These are phyloP conservation scores for Nannizziopsis arthrosporioides DNA, from an alignment of 2,329 filamentous ascomycete species.

Conservation along the genomic window DNA sequence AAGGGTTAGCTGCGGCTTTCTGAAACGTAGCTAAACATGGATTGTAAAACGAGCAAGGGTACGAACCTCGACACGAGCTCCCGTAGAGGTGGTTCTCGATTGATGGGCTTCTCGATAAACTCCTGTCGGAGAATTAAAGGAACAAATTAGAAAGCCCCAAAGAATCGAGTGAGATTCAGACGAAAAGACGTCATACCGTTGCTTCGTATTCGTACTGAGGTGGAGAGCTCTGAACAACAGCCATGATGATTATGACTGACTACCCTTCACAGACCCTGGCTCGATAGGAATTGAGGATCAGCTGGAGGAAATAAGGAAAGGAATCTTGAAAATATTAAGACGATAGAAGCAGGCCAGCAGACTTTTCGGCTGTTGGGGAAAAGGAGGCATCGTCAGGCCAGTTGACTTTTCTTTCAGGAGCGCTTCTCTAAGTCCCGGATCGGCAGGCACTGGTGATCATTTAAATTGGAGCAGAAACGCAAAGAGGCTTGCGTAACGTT, in stretches of 20 bases:
- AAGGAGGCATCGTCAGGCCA: not conserved
- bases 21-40: not conserved
- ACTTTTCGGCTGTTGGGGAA: not conserved
- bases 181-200: not conserved
- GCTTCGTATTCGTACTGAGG: too few relatives aligned
- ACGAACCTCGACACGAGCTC: conserved; percentile 17
- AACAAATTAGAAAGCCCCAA: conserved; percentile 2
- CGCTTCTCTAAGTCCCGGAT: not conserved
- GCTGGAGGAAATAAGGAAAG: not conserved
- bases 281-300: not conserved
- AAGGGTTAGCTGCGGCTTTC: conserved; percentile 1
- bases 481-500: conserved; percentile 4
- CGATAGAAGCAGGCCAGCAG: not conserved
- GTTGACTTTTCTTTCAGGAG: not conserved
- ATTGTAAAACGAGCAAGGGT: not conserved
- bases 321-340: not conserved
- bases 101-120: conserved; percentile 11
- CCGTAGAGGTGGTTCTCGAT: conserved; percentile 15
- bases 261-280: too few relatives aligned
- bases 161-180: not conserved
- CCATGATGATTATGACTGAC: too few relatives aligned
- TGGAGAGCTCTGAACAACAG: too few relatives aligned
- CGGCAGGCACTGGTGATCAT: conserved; percentile 6
- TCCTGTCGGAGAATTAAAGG: conserved; percentile 1
- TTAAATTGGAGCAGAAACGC: not conserved